Conservation (phyloP, 768 basidiomycete genomes). For the Boletellus ananiceps region DNA sequence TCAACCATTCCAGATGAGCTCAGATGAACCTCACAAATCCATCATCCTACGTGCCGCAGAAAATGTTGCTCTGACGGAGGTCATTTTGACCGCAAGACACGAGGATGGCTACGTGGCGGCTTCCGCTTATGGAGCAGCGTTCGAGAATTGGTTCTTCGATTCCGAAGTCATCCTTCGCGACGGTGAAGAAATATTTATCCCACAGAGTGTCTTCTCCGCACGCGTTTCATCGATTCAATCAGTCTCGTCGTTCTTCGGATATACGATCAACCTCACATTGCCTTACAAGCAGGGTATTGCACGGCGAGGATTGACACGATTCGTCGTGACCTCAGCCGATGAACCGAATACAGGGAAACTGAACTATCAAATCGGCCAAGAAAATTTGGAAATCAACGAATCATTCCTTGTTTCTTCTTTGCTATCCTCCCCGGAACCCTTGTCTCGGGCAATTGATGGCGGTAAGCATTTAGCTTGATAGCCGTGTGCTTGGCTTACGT, state of each 20-base stretch:
- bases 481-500: background rate
- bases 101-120: slow-evolving; percentile 45
- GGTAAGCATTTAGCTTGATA: slow-evolving; percentile 2
- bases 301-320: slow-evolving; percentile 42
- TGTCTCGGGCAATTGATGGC: slow-evolving; percentile 3
- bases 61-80: slow-evolving; percentile 42
- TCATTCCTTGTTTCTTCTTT: slow-evolving; percentile 60
- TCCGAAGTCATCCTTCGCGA: slow-evolving; percentile 48
- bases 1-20: slow-evolving; percentile 13
- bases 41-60: slow-evolving; percentile 22
- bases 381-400: slow-evolving; percentile 66
- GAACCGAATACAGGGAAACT: slow-evolving; percentile 6
- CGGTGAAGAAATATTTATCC: slow-evolving; percentile 38
- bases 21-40: slow-evolving; percentile 9
- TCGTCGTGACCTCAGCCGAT: slow-evolving; percentile 44
- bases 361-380: slow-evolving; percentile 22
- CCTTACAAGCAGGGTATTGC: slow-evolving; percentile 73
- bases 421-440: slow-evolving; percentile 22
- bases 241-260: slow-evolving; percentile 29
- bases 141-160: slow-evolving; percentile 44
- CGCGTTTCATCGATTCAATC: slow-evolving; percentile 9
- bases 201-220: slow-evolving; percentile 15
- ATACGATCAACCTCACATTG: slow-evolving; percentile 55
- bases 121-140: slow-evolving; percentile 25
- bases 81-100: slow-evolving; percentile 51